These are phyloP conservation scores for Dactylonectria estremocensis DNA, from an alignment of 2,329 filamentous ascomycete genomes.

Conservation along the genomic window DNA sequence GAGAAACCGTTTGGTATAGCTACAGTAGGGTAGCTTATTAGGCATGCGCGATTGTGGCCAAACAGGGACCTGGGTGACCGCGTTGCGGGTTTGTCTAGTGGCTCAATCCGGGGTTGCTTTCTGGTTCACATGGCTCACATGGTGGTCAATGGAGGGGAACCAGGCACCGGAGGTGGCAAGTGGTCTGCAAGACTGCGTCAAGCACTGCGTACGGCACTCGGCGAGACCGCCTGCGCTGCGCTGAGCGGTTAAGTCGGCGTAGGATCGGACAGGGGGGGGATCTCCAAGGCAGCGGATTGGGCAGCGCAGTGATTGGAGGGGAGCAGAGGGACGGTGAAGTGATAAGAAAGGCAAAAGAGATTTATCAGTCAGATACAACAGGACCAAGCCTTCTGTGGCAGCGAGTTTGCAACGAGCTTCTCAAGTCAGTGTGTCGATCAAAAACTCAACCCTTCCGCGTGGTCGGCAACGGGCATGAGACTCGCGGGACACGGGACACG, in stretches of 20 bases:
- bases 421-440: slow-evolving; percentile 2
- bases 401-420: not conserved
- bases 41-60: too few species aligned
- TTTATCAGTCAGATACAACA: not conserved
- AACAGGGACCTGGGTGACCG: not conserved
- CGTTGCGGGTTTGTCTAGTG: not conserved
- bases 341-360: slow-evolving; percentile 15
- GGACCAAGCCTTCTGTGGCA: not conserved
- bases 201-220: slow-evolving; percentile 18
- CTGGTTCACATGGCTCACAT: not conserved
- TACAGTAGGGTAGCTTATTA: too few species aligned
- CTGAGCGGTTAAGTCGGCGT: slow-evolving; percentile 18
- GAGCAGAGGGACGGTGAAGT: not conserved
- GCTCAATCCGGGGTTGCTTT: too few species aligned
- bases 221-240: slow-evolving; percentile 26
- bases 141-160: slow-evolving; percentile 5
- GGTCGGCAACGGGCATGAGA: slow-evolving; percentile 3
- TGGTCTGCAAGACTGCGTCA: slow-evolving; percentile 10
- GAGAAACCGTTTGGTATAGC: too few species aligned
- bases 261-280: slow-evolving; percentile 23
- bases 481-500: not conserved
- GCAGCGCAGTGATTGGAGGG: slow-evolving; percentile 24
- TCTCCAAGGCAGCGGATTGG: slow-evolving; percentile 8
- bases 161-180: slow-evolving; percentile 15
- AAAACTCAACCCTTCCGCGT: slow-evolving; percentile 3